Conservation (phyloP, 257 asterid genomes). For the Scutellaria baicalensis region DNA sequence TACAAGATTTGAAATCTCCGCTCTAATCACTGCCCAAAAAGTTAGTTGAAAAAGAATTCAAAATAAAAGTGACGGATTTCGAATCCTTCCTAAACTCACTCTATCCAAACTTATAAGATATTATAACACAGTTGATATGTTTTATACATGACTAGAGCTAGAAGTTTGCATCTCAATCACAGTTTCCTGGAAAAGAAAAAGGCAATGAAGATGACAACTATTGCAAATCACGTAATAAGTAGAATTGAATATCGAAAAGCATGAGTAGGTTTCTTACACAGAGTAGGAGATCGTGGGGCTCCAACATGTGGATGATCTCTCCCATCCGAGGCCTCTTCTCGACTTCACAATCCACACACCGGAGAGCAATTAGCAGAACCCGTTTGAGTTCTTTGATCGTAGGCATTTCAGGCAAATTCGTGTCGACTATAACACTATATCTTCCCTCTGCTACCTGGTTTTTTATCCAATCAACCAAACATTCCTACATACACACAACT, state of each 20-base stretch:
- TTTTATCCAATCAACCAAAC: slow-evolving; percentile 46
- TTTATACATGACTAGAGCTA: background rate
- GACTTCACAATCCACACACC: slow-evolving; percentile 50
- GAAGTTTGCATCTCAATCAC: background rate
- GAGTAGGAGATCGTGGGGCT: slow-evolving; percentile 42
- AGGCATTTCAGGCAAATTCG: slow-evolving; percentile 36
- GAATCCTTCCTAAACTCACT: too few species aligned
- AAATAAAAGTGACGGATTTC: too few species aligned
- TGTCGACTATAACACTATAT: slow-evolving; percentile 30
- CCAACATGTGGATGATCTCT: slow-evolving; percentile 46
- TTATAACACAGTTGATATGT: too few species aligned
- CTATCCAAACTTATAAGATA: too few species aligned
- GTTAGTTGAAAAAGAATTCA: too few species aligned
- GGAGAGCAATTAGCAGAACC: slow-evolving; percentile 40
- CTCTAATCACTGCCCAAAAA: too few species aligned
- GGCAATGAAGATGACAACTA: background rate
- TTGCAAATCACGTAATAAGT: too few species aligned
- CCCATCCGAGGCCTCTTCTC: slow-evolving; percentile 45
- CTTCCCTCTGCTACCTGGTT: slow-evolving; percentile 25
- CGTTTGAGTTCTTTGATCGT: slow-evolving; percentile 28
- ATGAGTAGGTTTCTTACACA: slow-evolving; percentile 18
- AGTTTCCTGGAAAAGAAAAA: slow-evolving; percentile 13
- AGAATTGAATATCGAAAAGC: background rate
- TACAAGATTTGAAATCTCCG: too few species aligned
- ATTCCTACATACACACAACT: slow-evolving; percentile 27